phyloP scores from a whole-genome alignment of 345 rosid species.

The Odontarrhena argentea region DNA sequence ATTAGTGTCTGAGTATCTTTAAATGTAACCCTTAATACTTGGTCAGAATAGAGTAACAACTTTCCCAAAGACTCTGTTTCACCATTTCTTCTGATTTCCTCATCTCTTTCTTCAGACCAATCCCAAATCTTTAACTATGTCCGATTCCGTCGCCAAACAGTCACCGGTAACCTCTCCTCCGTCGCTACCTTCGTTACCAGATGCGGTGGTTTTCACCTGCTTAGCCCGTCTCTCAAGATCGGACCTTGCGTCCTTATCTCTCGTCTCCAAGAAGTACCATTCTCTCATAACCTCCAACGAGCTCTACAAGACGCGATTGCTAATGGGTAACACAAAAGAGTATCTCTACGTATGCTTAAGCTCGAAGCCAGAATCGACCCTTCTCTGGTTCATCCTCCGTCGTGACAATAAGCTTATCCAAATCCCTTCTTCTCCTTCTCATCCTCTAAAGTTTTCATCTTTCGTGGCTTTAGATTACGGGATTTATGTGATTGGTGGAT shows the following conservation, averaged over 20 bases:
- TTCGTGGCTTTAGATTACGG: background rate
- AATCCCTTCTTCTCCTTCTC: slow-evolving; percentile 30
- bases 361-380: slow-evolving; percentile 34
- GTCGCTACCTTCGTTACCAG: slow-evolving; percentile 41
- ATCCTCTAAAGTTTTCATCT: background rate
- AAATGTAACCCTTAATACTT: too few species aligned
- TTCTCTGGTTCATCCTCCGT: slow-evolving; percentile 49
- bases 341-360: slow-evolving; percentile 62
- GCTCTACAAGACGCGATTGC: slow-evolving; percentile 51
- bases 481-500: slow-evolving; percentile 50
- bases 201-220: slow-evolving; percentile 54
- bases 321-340: slow-evolving; percentile 38
- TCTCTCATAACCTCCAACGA: slow-evolving; percentile 51
- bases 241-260: slow-evolving; percentile 50
- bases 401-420: slow-evolving; percentile 5
- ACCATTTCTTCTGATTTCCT: too few species aligned
- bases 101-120: too few species aligned
- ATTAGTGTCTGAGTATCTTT: too few species aligned
- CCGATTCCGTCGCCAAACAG: background rate
- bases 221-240: slow-evolving; percentile 59
- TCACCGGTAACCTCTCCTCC: background rate
- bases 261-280: slow-evolving; percentile 56
- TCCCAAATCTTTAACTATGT: background rate
- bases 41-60: too few species aligned
- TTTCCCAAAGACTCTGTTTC: too few species aligned